Base-by-base conservation (phyloP, 768 basidiomycete species). In the Pisolithus sp. region DNA sequence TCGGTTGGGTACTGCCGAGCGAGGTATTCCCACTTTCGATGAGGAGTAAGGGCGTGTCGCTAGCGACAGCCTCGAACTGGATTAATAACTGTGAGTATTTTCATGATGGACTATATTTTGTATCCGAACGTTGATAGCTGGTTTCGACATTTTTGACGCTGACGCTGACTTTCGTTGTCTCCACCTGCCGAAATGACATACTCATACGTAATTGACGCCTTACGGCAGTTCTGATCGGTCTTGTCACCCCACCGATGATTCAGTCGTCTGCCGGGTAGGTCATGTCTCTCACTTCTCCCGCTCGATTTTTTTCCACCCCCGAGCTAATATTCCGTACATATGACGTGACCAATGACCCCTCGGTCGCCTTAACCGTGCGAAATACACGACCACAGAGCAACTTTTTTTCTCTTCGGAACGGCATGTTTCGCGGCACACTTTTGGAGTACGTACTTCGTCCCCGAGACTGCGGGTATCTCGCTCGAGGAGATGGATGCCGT, bases 11-110 rank as follows among this genome's bases (percentile, higher is more conserved):
- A 2, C 77, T 93, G 7, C 86, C 90, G 0, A 83, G 80, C 55
- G 90, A 93, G 67, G 82, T 93, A 2, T 91, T 92, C 61, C 81
- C 91, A 1, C 70, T 88, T 0, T 85, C 86, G 2, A 76, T 88
- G 69, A 75, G 90, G 55, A 85, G 86, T 57, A 84, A 83, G 62
- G 92, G 92, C 45, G 90, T 93, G 5, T 81, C 89, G 21, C 60
- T 94, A 20, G 83, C 88, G 18, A 92, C 90, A 2, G 85, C 88
- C 3, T 87, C 85, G n/a, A 89, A 88, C 57, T 92, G 89, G 89
- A 59, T 79, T 23, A 91, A 91, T 60, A 92, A 92, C 53, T 92
- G 85, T 84, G 46, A 2, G 76, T 66, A 13, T 15, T 7, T 45
- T 30, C 4, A 34, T 34, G 26, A 45, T 26, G 23, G 43, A 28